phyloP scores from a whole-genome alignment of 371 early-diverging fungal species.

The Actinomortierella ambigua region DNA sequence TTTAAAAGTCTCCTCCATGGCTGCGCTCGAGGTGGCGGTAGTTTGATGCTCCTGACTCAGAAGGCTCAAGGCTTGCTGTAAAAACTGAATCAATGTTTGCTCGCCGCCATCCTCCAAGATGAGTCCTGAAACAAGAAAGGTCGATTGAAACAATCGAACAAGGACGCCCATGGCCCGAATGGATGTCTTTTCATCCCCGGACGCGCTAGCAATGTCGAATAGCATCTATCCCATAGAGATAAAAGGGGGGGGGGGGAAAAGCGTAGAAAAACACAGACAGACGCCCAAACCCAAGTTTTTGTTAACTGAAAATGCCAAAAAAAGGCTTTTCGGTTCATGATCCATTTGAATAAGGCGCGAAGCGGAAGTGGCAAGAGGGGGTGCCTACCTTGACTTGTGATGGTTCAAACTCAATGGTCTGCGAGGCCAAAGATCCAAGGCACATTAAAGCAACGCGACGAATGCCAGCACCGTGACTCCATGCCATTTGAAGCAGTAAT shows the following conservation, averaged over 20 bases:
- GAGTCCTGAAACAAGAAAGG: conserved; percentile 18
- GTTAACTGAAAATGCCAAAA: too few relatives aligned
- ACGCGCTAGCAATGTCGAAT: conserved; percentile 21
- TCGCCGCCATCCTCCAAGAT: conserved; percentile 9
- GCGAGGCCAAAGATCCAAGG: conserved; percentile 24
- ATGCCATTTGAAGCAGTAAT: conserved; percentile 37
- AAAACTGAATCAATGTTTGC: conserved; percentile 8
- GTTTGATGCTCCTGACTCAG: background rate
- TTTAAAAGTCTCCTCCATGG: background rate
- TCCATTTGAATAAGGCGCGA: background rate
- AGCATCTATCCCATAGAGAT: conserved; percentile 16
- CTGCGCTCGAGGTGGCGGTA: background rate
- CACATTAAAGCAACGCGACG: conserved; percentile 38
- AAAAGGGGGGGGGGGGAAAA: too few relatives aligned
- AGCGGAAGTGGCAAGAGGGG: too few relatives aligned
- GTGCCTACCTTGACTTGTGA: conserved; percentile 35
- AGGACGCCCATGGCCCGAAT: conserved; percentile 18
- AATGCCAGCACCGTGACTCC: conserved; percentile 17
- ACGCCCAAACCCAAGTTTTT: too few relatives aligned
- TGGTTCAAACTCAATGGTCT: conserved; percentile 30
- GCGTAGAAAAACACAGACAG: too few relatives aligned
- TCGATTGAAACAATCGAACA: conserved; percentile 21
- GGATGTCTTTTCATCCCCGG: conserved; percentile 24
- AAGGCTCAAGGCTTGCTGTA: background rate
- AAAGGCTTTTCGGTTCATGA: background rate